phyloP scores from a whole-genome alignment of 495 filamentous ascomycete genomes.

The Hypoxylon intermedium region DNA sequence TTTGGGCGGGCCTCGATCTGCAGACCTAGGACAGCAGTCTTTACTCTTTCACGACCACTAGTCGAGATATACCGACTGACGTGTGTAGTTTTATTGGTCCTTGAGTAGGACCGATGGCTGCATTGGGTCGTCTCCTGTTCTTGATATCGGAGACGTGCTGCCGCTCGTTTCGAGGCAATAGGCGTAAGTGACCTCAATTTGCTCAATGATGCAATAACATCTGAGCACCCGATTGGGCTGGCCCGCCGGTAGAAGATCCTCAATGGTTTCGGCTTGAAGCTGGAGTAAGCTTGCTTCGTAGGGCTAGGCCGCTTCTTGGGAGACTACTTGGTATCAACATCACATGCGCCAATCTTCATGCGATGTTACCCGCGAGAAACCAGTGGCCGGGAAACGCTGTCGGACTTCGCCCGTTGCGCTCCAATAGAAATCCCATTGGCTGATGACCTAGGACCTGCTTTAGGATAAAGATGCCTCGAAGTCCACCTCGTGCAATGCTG shows the following conservation, averaged over 20 bases:
- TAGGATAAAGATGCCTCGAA: not conserved
- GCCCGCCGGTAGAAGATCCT: not conserved
- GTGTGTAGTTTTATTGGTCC: not conserved
- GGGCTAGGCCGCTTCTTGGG: not conserved
- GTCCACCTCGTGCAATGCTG: not conserved
- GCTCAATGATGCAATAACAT: constrained; percentile 1
- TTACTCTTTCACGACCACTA: not conserved
- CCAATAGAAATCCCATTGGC: not conserved
- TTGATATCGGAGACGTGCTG: not conserved
- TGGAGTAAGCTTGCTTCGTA: not conserved
- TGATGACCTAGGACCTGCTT: not conserved
- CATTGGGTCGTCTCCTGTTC: not conserved
- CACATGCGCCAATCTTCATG: constrained; percentile 3
- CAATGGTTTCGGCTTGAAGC: not conserved
- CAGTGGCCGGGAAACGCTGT: not conserved
- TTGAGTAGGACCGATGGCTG: not conserved
- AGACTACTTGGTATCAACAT: not conserved
- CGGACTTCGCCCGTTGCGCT: not conserved
- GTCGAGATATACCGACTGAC: constrained; percentile 2
- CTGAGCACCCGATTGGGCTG: not conserved
- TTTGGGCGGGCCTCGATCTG: not conserved
- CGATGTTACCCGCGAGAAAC: not conserved
- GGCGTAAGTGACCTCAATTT: not conserved
- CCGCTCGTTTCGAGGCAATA: not conserved
- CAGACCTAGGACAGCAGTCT: not conserved